Base-by-base conservation (phyloP, 495 filamentous ascomycete genomes). In the Daldinia loculata region DNA sequence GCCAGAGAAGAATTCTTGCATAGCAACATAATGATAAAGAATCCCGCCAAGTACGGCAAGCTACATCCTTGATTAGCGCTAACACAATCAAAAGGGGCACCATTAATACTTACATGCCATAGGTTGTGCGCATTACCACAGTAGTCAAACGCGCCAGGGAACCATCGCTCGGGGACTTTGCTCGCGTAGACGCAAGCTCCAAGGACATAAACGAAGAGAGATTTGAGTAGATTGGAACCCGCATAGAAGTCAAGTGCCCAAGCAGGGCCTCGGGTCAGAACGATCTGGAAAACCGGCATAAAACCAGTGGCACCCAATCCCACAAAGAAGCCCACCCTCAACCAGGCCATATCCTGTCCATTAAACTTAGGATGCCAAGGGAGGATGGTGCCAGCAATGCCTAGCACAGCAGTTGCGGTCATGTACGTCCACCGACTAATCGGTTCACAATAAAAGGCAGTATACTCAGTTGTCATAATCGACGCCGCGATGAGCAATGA, bases 361-460 rank as follows among this genome's bases (percentile, higher is more conserved):
- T 99, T 99, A 83, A 99, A 99, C 12, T 87, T 91, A 1, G 95
- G 96, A 78, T 97, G 92, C 95, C 95, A 99, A 7, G 95, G 95
- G 4, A 99, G 84, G 59, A 98, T 93, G 68, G 94, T 92, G 29
- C 95, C 95, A 57, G 89, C 92, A 63, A 97, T 82, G 27, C 95
- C 95, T 15, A 99, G 85, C 17, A 89, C 78, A 70, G 92, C 89
- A 6, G 95, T 98, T 19, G 90, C 84, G 43, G 86, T 80, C 78
- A 99, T 94, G 81, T 98, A 99, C 29, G 89, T 83, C 87, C 91
- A 96, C 34, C 93, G 92, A 63, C 90, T 93, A 36, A 90, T 76
- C 6, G 95, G 95, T 69, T 99, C 96, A 80, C 95, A 97, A 79
- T 99, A 98, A 80, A 99, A 98, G 38, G 95, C 95, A 4, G 96